Evolutionary conservation across 768 basidiomycete species (phyloP), one percentile per base, ranked within the genome.

Genomic region (Hericium alpestre): DNA sequence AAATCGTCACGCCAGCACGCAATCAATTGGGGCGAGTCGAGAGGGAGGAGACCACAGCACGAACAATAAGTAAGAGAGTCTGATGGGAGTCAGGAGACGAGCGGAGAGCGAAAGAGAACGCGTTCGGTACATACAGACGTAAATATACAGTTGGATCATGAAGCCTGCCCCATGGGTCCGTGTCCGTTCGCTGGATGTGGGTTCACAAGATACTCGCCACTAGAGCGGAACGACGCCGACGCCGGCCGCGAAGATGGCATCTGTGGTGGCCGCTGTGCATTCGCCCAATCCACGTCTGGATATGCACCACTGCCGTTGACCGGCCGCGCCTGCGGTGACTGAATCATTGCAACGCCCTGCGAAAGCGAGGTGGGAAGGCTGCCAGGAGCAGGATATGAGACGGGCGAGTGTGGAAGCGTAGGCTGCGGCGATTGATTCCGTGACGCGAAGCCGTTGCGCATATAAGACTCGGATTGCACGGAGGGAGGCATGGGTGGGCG

Each of bases 281-380:
- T 38, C 10, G 39, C 51, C 63, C 63, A 64, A 16, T 65, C 63
- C 13, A n/a, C 12, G 32, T 61, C 64, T 16, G 39, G 22, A 15
- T 38, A 15, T 16, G 53, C 50, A 32, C 32, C 32, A 32, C 32
- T 32, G 18, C 37, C 54, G 27, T 68, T 69, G 37, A 66, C 58
- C 6, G 27, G 25, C 20, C 40, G 56, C 9, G 25, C n/a, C 47
- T 69, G 68, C 38, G 65, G 67, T 56, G 71, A 72, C 65, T 78
- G 78, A 48, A 74, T 69, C 72, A 74, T 71, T 64, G 70, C 66
- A 9, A 66, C 67, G 27, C 71, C 70, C 58, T 76, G 78, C 16
- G 77, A 76, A 22, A 77, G 67, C 13, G 78, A 72, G 2, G 69
- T 54, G 4, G 76, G 76, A 27, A 78, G 71, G 13, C 48, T n/a